phyloP scores from a whole-genome alignment of 2,329 filamentous ascomycete species.

The Claviceps pusilla region DNA sequence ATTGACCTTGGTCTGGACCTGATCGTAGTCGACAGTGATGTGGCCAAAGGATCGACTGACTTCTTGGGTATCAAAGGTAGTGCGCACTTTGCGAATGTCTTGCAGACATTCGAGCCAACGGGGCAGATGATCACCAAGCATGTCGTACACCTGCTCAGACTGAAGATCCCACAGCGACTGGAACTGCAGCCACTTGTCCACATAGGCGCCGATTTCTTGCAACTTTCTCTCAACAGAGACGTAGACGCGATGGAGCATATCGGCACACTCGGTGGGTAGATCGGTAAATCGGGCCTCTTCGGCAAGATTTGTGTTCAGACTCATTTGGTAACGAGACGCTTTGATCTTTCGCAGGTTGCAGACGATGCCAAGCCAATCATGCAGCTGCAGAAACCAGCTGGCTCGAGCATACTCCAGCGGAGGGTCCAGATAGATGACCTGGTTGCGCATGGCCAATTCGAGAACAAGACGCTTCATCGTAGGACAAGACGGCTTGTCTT shows the following conservation, averaged over 20 bases:
- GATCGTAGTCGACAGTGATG: slow-evolving; percentile 91
- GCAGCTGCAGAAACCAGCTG: slow-evolving; percentile 84
- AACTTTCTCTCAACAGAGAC: slow-evolving; percentile 71
- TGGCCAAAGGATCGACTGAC: slow-evolving; percentile 86
- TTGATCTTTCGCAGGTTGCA: slow-evolving; percentile 92
- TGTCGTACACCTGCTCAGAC: slow-evolving; percentile 86
- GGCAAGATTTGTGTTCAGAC: slow-evolving; percentile 50
- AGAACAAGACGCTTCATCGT: slow-evolving; percentile 62
- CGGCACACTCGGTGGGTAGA: slow-evolving; percentile 69
- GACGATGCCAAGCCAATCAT: slow-evolving; percentile 83
- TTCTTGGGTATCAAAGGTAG: slow-evolving; percentile 94
- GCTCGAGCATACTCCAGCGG: slow-evolving; percentile 83
- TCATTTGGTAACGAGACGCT: slow-evolving; percentile 88
- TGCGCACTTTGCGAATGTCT: slow-evolving; percentile 86
- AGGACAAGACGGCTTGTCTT: slow-evolving; percentile 38
- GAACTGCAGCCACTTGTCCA: slow-evolving; percentile 97
- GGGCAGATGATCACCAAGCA: slow-evolving; percentile 77
- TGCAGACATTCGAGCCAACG: slow-evolving; percentile 93
- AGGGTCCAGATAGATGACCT: slow-evolving; percentile 91
- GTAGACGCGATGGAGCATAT: slow-evolving; percentile 67
- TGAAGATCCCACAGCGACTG: slow-evolving; percentile 97
- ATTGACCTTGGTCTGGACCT: slow-evolving; percentile 97
- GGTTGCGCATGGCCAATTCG: slow-evolving; percentile 94
- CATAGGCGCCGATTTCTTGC: slow-evolving; percentile 63
- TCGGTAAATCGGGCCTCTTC: slow-evolving; percentile 64